phyloP scores from a whole-genome alignment of 2,329 filamentous ascomycete species.

The Monosporascus sp. region DNA sequence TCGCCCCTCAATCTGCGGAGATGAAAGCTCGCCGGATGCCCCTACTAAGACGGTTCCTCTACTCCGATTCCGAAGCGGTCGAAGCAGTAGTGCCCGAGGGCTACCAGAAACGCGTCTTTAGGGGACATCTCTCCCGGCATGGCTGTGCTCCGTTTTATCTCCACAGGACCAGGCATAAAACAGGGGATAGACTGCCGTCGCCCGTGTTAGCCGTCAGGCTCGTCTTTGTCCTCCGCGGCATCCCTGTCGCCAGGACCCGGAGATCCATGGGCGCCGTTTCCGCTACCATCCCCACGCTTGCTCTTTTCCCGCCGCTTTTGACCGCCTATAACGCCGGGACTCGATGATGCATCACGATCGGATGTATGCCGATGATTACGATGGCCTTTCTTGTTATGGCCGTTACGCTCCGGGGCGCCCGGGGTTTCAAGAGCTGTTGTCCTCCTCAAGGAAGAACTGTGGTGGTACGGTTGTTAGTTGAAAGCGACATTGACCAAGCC shows the following conservation, averaged over 20 bases:
- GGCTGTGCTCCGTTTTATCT: slow-evolving; percentile 10
- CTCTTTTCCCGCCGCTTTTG: slow-evolving; percentile 32
- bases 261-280: slow-evolving; percentile 11
- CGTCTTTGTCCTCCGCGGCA: slow-evolving; percentile 59
- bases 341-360: slow-evolving; percentile 26
- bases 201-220: slow-evolving; percentile 57
- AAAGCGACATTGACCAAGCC: background rate
- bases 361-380: slow-evolving; percentile 30
- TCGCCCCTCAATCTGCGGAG: slow-evolving; percentile 23
- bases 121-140: background rate
- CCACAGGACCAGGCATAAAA: slow-evolving; percentile 52
- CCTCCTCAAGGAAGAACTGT: slow-evolving; percentile 92
- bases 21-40: too few relatives aligned
- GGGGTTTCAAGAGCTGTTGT: slow-evolving; percentile 50
- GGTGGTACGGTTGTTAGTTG: background rate
- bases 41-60: too few relatives aligned
- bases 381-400: slow-evolving; percentile 19
- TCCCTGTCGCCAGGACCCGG: slow-evolving; percentile 42
- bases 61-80: too few relatives aligned
- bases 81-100: background rate
- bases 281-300: slow-evolving; percentile 9
- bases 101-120: slow-evolving; percentile 1
- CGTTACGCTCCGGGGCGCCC: slow-evolving; percentile 47
- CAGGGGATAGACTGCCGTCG: slow-evolving; percentile 63
- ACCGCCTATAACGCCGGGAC: slow-evolving; percentile 47